Percentiles rank a stretch among this genome's conserved stretches.
Evolutionary conservation across 208 protist species (phyloP).

Genomic region (Acanthamoeba sp.): DNA sequence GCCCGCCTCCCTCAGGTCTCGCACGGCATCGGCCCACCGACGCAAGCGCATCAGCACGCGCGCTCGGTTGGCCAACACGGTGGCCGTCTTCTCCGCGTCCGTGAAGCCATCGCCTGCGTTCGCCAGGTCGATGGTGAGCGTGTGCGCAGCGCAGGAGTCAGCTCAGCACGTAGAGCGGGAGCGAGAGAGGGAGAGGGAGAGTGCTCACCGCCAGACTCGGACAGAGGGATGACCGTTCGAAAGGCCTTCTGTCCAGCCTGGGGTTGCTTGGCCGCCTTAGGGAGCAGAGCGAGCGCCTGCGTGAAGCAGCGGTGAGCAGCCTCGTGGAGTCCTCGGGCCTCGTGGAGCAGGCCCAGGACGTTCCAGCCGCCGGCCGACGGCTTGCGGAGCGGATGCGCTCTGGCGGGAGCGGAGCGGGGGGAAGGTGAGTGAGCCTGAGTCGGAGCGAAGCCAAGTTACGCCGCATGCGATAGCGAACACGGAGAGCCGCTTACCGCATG

Average conservation of each 20-base stretch:
- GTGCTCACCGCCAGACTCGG: background rate
- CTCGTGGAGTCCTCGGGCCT: conserved; percentile 19
- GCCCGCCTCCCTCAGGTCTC: background rate
- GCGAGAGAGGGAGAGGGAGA: background rate
- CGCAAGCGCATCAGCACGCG: conserved; percentile 19
- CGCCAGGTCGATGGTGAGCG: background rate
- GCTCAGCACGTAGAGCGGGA: too few species aligned
- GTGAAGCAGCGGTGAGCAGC: conserved; percentile 48
- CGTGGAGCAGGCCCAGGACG: conserved; percentile 30
- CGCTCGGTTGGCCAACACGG: conserved; percentile 16
- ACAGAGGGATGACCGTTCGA: background rate
- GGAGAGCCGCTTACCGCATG: background rate
- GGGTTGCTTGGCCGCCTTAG: background rate
- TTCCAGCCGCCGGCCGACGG: conserved; percentile 45
- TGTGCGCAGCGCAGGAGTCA: too few species aligned
- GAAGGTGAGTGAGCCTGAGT: too few species aligned
- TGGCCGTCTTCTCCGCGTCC: conserved; percentile 1
- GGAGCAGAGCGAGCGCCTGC: background rate
- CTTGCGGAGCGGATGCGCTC: background rate
- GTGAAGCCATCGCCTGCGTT: background rate
- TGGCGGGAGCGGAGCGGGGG: background rate
- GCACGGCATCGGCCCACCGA: background rate
- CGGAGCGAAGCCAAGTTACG: too few species aligned
- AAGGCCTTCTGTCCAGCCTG: background rate
- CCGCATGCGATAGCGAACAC: too few species aligned